Conservation (phyloP, 2,329 filamentous ascomycete species). For the Stachybotrys chlorohalonatus region DNA sequence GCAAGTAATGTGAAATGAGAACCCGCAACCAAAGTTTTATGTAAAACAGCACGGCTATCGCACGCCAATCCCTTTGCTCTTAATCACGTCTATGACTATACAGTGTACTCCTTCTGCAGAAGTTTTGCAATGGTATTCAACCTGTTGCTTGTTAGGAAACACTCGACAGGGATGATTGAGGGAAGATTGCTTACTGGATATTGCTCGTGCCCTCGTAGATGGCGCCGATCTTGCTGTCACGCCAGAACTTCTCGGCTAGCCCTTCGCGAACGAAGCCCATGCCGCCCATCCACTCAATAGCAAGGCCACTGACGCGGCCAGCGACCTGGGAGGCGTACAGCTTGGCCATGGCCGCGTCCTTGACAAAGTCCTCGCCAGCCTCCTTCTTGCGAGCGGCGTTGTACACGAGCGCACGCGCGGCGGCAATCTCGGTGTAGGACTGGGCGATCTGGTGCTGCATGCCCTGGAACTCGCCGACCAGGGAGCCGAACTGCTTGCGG, state of each 20-base stretch:
- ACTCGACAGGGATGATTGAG: not conserved
- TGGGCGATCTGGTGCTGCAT: constrained; percentile 99
- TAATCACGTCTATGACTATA: constrained; percentile 11
- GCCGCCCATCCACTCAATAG: constrained; percentile 98
- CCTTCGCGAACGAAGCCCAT: constrained; percentile 98
- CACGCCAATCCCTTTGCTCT: too few species aligned
- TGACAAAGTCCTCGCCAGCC: constrained; percentile 88
- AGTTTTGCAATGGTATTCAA: constrained; percentile 56
- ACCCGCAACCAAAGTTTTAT: too few species aligned
- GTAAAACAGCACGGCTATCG: too few species aligned
- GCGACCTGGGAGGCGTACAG: constrained; percentile 91
- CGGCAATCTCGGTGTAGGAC: constrained; percentile 86
- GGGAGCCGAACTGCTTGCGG: constrained; percentile 88
- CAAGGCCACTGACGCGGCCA: constrained; percentile 71
- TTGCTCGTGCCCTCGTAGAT: constrained; percentile 92
- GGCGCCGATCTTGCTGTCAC: constrained; percentile 96
- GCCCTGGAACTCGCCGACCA: constrained; percentile 94
- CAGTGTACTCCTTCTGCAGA: constrained; percentile 52
- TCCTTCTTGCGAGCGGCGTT: constrained; percentile 98
- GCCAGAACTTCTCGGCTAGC: constrained; percentile 93
- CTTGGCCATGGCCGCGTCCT: constrained; percentile 97
- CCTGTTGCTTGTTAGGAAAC: constrained; percentile 20
- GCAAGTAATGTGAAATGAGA: too few species aligned
- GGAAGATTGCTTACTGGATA: constrained; percentile 45
- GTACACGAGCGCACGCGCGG: constrained; percentile 85